Conservation (phyloP, 2,329 filamentous ascomycete genomes). For the Aspergillus floridensis region DNA sequence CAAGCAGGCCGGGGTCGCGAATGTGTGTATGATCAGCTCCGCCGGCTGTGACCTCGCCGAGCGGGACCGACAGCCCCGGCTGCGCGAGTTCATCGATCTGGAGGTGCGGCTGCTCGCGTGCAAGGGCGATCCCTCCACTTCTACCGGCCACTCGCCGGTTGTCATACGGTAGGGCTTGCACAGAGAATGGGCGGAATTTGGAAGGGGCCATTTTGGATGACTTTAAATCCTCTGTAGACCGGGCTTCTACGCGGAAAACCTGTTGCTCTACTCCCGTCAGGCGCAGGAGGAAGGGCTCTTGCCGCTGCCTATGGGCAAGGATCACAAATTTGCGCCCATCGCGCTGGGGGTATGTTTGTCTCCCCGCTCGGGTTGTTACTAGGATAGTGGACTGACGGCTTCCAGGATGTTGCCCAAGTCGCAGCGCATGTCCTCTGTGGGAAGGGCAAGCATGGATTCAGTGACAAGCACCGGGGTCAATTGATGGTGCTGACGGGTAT, state of each 20-base stretch:
- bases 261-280: conserved; percentile 50
- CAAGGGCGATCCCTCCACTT: conserved; percentile 45
- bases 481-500: conserved; percentile 52
- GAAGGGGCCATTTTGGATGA: too few relatives aligned
- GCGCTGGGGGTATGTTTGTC: conserved; percentile 44
- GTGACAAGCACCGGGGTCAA: conserved; percentile 52
- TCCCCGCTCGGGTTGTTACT: background rate
- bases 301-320: conserved; percentile 48
- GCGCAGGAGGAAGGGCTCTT: conserved; percentile 46
- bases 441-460: conserved; percentile 51
- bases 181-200: too few relatives aligned
- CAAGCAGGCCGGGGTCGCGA: conserved; percentile 46
- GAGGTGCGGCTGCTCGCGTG: conserved; percentile 44
- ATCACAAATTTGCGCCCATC: conserved; percentile 52
- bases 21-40: conserved; percentile 50
- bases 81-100: conserved; percentile 54
- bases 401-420: conserved; percentile 49
- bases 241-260: conserved; percentile 53
- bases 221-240: conserved; percentile 31
- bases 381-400: background rate
- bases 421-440: conserved; percentile 50
- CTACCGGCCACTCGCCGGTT: conserved; percentile 45
- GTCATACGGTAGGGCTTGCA: conserved; percentile 40
- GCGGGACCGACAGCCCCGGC: conserved; percentile 46
- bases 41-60: conserved; percentile 53